Conservation (phyloP, 352 stramenopile species). For the Pythium coloratum region DNA sequence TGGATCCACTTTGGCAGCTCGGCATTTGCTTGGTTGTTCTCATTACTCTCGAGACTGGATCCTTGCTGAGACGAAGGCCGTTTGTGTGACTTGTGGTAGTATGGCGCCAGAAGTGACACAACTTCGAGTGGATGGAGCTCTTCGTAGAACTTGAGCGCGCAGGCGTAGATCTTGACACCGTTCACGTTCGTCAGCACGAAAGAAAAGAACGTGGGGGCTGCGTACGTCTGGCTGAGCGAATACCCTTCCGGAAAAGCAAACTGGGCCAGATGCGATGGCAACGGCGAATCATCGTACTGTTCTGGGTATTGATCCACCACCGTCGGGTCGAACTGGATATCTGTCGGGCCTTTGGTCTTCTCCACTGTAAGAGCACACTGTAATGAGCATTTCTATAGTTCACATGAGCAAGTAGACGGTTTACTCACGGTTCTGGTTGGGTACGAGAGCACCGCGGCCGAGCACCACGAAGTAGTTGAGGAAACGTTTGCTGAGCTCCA, state of each 20-base stretch:
- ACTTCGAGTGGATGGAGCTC: constrained; percentile 80
- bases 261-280: constrained; percentile 67
- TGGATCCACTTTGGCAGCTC: constrained; percentile 75
- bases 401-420: neutral
- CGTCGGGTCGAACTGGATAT: constrained; percentile 67
- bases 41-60: constrained; percentile 26
- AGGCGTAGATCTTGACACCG: constrained; percentile 80
- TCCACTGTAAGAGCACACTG: constrained; percentile 40
- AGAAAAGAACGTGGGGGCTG: constrained; percentile 69
- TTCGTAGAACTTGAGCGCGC: constrained; percentile 80
- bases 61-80: neutral
- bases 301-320: constrained; percentile 74
- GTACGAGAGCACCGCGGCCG: constrained; percentile 51
- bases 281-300: constrained; percentile 48
- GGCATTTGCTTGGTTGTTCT: constrained; percentile 47
- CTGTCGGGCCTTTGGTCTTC: constrained; percentile 66
- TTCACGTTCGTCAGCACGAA: constrained; percentile 86
- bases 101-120: constrained; percentile 61
- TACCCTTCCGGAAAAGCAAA: constrained; percentile 85
- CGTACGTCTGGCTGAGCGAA: constrained; percentile 53
- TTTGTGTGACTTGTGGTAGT: constrained; percentile 30
- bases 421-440: constrained; percentile 65
- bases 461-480: constrained; percentile 86
- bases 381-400: neutral
- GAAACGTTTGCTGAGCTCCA: constrained; percentile 80